Evolutionary conservation across 305 asterid genomes (phyloP).

Genomic region (Vinca major): DNA sequence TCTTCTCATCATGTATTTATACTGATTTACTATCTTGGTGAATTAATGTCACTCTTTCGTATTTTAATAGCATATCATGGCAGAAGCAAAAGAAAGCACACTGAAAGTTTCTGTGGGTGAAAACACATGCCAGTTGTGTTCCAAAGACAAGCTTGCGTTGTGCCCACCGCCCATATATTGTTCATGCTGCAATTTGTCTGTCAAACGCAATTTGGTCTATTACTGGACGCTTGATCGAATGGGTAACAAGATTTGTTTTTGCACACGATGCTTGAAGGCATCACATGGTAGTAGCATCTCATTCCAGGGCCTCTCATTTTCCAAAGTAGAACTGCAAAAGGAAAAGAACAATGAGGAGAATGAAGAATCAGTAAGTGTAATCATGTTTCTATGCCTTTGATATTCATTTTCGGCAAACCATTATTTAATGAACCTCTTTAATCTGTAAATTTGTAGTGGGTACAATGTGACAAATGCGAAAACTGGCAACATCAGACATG

Average conservation of each 20-base stretch:
- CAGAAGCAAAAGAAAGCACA: conserved; percentile 23
- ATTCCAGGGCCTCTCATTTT: conserved; percentile 35
- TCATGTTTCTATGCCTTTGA: conserved; percentile 11
- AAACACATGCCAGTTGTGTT: conserved; percentile 58
- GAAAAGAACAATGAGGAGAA: conserved; percentile 32
- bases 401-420: conserved; percentile 9
- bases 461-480: conserved; percentile 58
- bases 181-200: conserved; percentile 34
- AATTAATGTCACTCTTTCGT: conserved; percentile 4
- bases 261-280: conserved; percentile 40
- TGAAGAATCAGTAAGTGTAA: conserved; percentile 48
- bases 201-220: conserved; percentile 38
- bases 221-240: conserved; percentile 35
- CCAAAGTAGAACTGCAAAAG: conserved; percentile 41
- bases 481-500: conserved; percentile 77
- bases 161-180: conserved; percentile 45
- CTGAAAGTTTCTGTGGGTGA: conserved; percentile 19
- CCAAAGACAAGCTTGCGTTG: conserved; percentile 29
- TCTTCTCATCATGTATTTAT: conserved; percentile 1
- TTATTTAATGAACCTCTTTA: conserved; percentile 12
- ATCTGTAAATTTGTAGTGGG: conserved; percentile 55
- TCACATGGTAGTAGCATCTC: conserved; percentile 37
- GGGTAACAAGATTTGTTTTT: conserved; percentile 34
- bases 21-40: conserved; percentile 4
- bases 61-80: conserved; percentile 10